A percentile compares a stretch with the other conserved stretches of the same genome.
Conservation (phyloP, 768 basidiomycete genomes). For the Tricholoma saponaceum region DNA sequence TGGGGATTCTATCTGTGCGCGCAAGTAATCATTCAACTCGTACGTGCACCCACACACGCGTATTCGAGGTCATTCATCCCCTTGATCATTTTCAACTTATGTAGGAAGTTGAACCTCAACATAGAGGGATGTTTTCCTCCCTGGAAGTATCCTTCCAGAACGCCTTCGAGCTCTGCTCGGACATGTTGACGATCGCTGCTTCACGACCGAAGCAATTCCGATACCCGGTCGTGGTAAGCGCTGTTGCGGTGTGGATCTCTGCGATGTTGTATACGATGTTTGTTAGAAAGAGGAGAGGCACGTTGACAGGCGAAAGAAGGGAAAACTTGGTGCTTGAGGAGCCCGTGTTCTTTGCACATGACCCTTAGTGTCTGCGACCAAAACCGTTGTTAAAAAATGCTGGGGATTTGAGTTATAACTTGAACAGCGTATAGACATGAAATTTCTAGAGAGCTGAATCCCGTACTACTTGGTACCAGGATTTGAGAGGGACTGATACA, state of each 20-base stretch:
- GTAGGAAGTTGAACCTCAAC: constrained; percentile 17
- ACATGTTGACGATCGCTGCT: constrained; percentile 19
- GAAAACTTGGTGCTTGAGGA: too few species aligned
- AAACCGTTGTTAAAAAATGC: too few species aligned
- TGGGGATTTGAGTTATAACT: too few species aligned
- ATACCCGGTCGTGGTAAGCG: constrained; percentile 20
- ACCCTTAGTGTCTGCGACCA: too few species aligned
- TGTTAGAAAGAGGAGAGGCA: constrained; percentile 19
- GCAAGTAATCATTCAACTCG: constrained; percentile 24
- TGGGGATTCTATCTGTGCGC: constrained; percentile 27
- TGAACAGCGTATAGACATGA: too few species aligned
- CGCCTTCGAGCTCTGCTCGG: constrained; percentile 21
- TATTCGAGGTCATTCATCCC: too few species aligned
- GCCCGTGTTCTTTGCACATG: too few species aligned
- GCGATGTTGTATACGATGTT: constrained; percentile 16
- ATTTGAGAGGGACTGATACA: too few species aligned
- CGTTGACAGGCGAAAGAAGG: too few species aligned
- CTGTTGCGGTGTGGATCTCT: constrained; percentile 11
- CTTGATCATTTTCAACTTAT: neutral
- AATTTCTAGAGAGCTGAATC: too few species aligned
- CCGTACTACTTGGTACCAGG: too few species aligned
- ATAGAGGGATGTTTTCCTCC: constrained; percentile 22
- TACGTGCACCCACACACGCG: neutral
- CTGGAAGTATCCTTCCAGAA: constrained; percentile 24
- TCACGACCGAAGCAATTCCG: constrained; percentile 23